These are phyloP conservation scores for Clonostachys chloroleuca DNA, from an alignment of 2,329 filamentous ascomycete species.

Conservation along the genomic window DNA sequence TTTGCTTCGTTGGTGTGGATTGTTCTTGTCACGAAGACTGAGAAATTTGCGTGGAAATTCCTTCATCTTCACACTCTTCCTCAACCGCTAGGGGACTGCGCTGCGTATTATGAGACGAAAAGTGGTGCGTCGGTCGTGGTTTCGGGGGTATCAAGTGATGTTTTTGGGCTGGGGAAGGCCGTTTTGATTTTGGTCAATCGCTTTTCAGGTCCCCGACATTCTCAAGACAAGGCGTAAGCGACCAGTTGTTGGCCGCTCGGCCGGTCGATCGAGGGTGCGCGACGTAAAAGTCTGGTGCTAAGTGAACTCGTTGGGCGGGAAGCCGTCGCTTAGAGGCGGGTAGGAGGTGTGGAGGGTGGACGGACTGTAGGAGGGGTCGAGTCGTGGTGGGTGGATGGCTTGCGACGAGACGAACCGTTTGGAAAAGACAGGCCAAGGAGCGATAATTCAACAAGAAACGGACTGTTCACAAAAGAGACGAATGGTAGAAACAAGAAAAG, in stretches of 20 bases:
- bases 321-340: no score
- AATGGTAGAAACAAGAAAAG: neutral
- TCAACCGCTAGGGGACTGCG: neutral
- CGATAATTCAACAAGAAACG: neutral
- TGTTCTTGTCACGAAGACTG: conserved; percentile 64
- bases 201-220: no score
- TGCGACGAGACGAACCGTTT: neutral
- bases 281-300: neutral
- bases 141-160: no score
- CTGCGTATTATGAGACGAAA: neutral
- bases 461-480: neutral
- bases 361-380: neutral
- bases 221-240: no score
- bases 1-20: conserved; percentile 46
- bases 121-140: no score
- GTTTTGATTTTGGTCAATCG: no score
- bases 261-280: neutral
- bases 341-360: neutral
- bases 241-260: no score
- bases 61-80: conserved; percentile 37
- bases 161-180: no score
- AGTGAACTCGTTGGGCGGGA: neutral
- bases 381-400: neutral
- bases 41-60: conserved; percentile 61
- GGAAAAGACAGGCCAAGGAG: neutral